These are phyloP conservation scores for Agastache rugosa DNA, from an alignment of 257 asterid genomes.

Conservation along the genomic window DNA sequence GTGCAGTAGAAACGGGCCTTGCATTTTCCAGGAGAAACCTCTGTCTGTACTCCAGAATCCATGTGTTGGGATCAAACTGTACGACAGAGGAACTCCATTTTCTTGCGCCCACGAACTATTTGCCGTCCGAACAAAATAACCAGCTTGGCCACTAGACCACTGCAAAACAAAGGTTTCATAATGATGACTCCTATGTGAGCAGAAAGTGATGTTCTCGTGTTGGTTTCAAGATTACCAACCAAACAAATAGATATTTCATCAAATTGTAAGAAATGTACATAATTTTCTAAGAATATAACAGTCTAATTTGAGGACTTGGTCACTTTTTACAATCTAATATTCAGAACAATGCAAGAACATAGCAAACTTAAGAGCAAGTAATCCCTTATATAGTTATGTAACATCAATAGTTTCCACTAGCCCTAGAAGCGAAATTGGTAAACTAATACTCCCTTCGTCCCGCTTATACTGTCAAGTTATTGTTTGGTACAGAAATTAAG, in stretches of 20 bases:
- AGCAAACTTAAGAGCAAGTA: neutral
- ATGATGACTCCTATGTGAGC: neutral
- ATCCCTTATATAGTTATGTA: no score
- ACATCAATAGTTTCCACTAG: no score
- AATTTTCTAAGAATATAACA: neutral
- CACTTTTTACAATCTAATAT: neutral
- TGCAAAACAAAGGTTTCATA: conserved; percentile 32
- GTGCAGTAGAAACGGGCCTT: conserved; percentile 52
- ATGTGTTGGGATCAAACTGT: conserved; percentile 80
- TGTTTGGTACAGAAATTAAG: no score
- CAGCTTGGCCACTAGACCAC: conserved; percentile 67
- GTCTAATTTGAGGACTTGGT: neutral
- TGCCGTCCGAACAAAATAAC: conserved; percentile 41
- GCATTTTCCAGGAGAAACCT: conserved; percentile 54
- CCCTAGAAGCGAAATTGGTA: neutral
- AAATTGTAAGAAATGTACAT: neutral
- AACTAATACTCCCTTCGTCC: no score
- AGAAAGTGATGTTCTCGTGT: neutral
- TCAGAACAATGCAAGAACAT: neutral
- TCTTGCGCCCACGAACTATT: conserved; percentile 71
- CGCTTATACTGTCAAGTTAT: no score
- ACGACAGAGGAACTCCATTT: conserved; percentile 76
- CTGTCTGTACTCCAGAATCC: conserved; percentile 77
- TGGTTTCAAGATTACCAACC: neutral
- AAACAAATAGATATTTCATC: neutral